These are phyloP conservation scores for Leucocoprinus sp. DNA, from an alignment of 768 basidiomycete species.

Conservation along the genomic window DNA sequence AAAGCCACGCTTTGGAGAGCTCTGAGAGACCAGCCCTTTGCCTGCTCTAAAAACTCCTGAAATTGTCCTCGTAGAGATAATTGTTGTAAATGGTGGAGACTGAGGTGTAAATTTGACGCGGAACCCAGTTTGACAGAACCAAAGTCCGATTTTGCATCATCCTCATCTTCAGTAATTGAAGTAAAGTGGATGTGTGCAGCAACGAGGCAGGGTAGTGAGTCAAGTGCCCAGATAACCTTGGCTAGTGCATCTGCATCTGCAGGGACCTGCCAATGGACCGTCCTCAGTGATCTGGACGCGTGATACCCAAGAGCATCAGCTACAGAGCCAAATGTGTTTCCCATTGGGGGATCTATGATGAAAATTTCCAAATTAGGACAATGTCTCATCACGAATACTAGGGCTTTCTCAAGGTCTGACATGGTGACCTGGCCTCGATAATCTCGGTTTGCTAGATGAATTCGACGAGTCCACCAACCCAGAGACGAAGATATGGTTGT, in stretches of 20 bases:
- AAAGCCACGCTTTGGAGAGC: constrained; percentile 49
- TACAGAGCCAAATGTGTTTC: constrained; percentile 50
- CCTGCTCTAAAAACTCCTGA: constrained; percentile 63
- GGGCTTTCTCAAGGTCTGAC: constrained; percentile 42
- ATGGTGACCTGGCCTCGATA: constrained; percentile 31
- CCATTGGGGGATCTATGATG: constrained; percentile 59
- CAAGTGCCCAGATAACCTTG: constrained; percentile 67
- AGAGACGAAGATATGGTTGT: constrained; percentile 36
- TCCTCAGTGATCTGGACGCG: constrained; percentile 43
- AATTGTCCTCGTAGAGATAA: constrained; percentile 54
- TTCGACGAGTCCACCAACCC: constrained; percentile 66
- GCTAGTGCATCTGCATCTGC: constrained; percentile 36
- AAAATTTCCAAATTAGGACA: constrained; percentile 73
- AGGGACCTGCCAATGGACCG: constrained; percentile 54
- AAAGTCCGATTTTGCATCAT: constrained; percentile 26
- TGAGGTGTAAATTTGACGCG: constrained; percentile 46
- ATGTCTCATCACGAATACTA: constrained; percentile 51
- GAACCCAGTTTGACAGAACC: constrained; percentile 46
- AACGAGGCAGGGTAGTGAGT: constrained; percentile 48
- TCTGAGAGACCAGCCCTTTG: constrained; percentile 58
- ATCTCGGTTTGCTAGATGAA: constrained; percentile 36
- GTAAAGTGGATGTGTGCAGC: constrained; percentile 52
- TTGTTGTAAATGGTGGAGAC: constrained; percentile 49
- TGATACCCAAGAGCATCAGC: constrained; percentile 52
- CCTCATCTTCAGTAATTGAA: constrained; percentile 23